phyloP scores from a whole-genome alignment of 202 grass and related monocot genomes.

The Musa balbisiana region DNA sequence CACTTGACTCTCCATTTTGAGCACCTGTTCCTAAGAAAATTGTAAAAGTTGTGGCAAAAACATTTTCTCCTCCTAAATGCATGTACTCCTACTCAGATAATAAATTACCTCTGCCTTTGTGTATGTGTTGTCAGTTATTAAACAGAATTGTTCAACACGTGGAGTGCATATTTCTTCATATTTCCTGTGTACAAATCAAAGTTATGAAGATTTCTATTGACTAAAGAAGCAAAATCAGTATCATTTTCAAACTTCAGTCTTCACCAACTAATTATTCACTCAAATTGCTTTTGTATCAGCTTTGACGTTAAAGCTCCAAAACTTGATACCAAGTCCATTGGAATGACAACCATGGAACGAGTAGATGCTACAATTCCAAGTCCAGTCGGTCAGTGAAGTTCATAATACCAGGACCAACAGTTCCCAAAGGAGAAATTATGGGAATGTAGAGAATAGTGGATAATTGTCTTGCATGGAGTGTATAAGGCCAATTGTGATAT shows the following conservation, averaged over 20 bases:
- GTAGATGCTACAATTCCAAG: too few species aligned
- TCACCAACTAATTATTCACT: neutral
- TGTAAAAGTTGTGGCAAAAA: conserved; percentile 1
- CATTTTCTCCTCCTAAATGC: neutral
- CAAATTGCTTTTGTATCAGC: neutral
- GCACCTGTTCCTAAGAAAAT: conserved; percentile 38
- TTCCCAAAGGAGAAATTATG: too few species aligned
- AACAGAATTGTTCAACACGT: conserved; percentile 70
- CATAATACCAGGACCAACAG: too few species aligned
- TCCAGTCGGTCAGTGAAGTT: too few species aligned
- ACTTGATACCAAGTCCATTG: neutral
- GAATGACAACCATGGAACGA: too few species aligned
- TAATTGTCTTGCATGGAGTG: too few species aligned
- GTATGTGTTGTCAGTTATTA: conserved; percentile 75
- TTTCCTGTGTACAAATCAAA: conserved; percentile 43
- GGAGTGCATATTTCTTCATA: conserved; percentile 84
- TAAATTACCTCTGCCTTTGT: conserved; percentile 57
- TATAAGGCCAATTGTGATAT: too few species aligned
- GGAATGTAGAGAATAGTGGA: too few species aligned
- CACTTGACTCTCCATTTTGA: conserved; percentile 69
- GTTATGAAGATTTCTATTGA: neutral
- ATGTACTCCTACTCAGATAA: conserved; percentile 4
- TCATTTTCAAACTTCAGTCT: neutral
- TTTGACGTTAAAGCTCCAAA: neutral
- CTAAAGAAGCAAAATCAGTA: neutral